phyloP scores from a whole-genome alignment of 371 early-diverging fungal species.

The Dinochytrium kinnereticum region DNA sequence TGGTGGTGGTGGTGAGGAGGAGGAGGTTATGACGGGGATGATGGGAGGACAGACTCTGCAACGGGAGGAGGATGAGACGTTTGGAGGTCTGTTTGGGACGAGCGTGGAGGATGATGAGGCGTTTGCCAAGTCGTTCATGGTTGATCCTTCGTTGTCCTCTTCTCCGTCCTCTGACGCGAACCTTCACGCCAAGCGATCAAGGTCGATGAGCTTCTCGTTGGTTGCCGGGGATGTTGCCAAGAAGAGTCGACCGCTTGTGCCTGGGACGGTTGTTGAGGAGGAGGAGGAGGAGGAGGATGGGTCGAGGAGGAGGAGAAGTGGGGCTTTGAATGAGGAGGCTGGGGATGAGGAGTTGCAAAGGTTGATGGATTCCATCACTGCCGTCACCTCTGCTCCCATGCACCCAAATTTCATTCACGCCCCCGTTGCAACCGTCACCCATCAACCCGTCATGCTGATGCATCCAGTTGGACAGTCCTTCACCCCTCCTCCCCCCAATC shows the following conservation, averaged over 20 bases:
- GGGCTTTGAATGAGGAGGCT: neutral
- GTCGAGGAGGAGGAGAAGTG: neutral
- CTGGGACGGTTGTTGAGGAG: neutral
- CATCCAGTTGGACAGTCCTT: no score
- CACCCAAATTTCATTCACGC: no score
- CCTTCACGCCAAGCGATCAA: neutral
- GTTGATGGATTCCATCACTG: neutral
- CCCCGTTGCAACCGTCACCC: no score
- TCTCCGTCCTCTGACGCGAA: neutral
- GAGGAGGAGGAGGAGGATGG: constrained; percentile 11
- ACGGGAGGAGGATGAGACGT: neutral
- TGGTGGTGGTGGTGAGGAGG: neutral
- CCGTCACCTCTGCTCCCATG: no score
- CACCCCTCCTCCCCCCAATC: neutral
- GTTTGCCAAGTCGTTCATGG: neutral
- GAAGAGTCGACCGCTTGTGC: neutral
- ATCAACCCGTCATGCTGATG: no score
- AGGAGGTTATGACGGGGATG: neutral
- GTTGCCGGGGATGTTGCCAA: neutral
- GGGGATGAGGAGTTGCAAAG: neutral
- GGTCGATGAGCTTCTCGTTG: neutral
- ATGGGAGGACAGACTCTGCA: neutral
- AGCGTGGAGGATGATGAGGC: neutral
- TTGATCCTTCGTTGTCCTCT: neutral
- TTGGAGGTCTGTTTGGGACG: neutral